Percentiles rank a stretch among this genome's conserved stretches.
These are phyloP conservation scores for Capsella bursapastoris DNA, from an alignment of 345 rosid genomes.

Conservation along the genomic window DNA sequence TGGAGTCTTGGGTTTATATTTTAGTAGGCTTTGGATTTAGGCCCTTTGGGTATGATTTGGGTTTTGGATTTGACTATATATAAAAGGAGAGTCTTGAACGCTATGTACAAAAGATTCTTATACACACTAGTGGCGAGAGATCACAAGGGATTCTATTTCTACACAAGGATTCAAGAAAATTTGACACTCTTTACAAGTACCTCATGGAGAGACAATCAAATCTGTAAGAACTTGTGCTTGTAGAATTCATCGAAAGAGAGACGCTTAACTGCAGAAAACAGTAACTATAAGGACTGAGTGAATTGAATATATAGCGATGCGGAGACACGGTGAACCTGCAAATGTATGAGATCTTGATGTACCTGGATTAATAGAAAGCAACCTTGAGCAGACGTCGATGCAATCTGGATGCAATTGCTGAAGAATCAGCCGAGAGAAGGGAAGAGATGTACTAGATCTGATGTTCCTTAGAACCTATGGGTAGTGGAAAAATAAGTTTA, in stretches of 20 bases:
- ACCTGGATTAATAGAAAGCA: conserved; percentile 73
- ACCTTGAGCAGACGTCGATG: conserved; percentile 61
- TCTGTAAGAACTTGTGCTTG: conserved; percentile 51
- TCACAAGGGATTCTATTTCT: background rate
- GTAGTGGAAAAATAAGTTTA: background rate
- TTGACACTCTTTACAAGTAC: background rate
- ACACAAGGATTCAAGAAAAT: background rate
- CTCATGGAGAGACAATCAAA: background rate
- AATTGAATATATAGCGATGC: background rate
- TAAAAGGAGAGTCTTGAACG: background rate
- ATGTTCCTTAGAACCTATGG: conserved; percentile 56
- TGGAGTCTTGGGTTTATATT: conserved; percentile 1
- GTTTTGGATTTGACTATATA: background rate
- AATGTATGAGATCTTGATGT: background rate
- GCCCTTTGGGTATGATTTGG: background rate
- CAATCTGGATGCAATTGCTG: conserved; percentile 61
- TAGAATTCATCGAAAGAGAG: conserved; percentile 58
- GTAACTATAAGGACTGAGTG: background rate
- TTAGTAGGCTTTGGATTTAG: background rate
- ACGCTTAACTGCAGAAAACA: conserved; percentile 46
- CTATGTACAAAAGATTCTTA: background rate
- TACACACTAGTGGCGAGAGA: too few relatives aligned
- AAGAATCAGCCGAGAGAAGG: conserved; percentile 58
- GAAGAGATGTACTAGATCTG: conserved; percentile 54
- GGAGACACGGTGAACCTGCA: background rate